Conservation (phyloP, 108 stramenopile genomes). For the Craspedostauros australis region DNA sequence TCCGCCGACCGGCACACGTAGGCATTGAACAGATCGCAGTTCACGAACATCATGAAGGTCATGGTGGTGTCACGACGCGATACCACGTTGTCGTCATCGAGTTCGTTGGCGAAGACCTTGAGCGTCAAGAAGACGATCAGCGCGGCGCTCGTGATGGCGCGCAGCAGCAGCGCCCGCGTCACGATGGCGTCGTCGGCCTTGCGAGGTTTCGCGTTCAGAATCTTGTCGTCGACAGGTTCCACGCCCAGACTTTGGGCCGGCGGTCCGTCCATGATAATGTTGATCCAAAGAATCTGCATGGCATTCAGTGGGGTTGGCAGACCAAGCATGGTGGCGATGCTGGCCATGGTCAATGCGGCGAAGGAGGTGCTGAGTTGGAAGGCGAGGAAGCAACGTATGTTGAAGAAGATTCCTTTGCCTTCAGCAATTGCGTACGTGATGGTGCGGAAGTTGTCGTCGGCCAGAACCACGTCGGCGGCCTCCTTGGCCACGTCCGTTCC, state of each 20-base stretch:
- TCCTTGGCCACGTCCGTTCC: slow-evolving; percentile 98
- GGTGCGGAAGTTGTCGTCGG: slow-evolving; percentile 92
- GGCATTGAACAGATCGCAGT: slow-evolving; percentile 95
- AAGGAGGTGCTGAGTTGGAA: slow-evolving; percentile 95
- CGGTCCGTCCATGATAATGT: slow-evolving; percentile 98
- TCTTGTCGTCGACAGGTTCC: slow-evolving; percentile 81
- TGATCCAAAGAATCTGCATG: slow-evolving; percentile 98
- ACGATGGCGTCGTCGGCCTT: slow-evolving; percentile 86
- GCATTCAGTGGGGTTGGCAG: slow-evolving; percentile 92
- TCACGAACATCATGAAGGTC: slow-evolving; percentile 98
- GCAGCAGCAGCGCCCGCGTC: slow-evolving; percentile 69
- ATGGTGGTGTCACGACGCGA: slow-evolving; percentile 91
- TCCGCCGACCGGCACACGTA: slow-evolving; percentile 86
- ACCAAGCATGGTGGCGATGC: slow-evolving; percentile 81
- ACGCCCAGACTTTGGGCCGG: slow-evolving; percentile 91
- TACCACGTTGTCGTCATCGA: slow-evolving; percentile 76
- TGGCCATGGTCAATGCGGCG: slow-evolving; percentile 90
- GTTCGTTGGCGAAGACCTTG: slow-evolving; percentile 78
- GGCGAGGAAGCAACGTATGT: slow-evolving; percentile 95
- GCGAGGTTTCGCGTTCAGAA: slow-evolving; percentile 85
- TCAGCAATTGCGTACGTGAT: slow-evolving; percentile 90
- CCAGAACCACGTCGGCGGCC: slow-evolving; percentile 91
- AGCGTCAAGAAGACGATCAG: slow-evolving; percentile 86
- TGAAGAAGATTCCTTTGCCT: slow-evolving; percentile 98
- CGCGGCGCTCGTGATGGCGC: slow-evolving; percentile 81